These are phyloP conservation scores for Herpetomonas tarakana DNA, from an alignment of 208 protist species.

Conservation along the genomic window DNA sequence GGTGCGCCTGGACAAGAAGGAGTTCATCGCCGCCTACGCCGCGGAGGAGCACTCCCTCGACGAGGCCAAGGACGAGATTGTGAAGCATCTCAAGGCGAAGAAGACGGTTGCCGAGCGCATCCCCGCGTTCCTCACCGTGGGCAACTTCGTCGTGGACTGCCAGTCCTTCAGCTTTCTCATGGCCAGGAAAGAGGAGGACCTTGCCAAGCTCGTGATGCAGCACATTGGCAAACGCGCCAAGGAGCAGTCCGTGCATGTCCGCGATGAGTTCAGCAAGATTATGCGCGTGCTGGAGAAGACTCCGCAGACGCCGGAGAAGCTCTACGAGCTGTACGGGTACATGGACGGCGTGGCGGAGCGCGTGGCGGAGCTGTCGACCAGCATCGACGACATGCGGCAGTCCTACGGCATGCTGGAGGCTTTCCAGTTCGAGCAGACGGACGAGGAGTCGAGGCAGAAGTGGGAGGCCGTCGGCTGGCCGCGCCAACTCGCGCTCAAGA, in stretches of 20 bases:
- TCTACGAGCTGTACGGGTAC: slow-evolving; percentile 90
- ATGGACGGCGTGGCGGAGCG: slow-evolving; percentile 80
- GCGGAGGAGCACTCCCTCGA: slow-evolving; percentile 83
- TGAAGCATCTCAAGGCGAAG: slow-evolving; percentile 87
- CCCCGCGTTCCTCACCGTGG: slow-evolving; percentile 89
- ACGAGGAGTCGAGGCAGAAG: slow-evolving; percentile 92
- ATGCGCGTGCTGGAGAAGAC: slow-evolving; percentile 73
- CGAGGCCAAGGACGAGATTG: slow-evolving; percentile 92
- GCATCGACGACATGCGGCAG: slow-evolving; percentile 89
- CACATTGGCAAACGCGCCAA: slow-evolving; percentile 88
- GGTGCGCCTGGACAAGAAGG: slow-evolving; percentile 79
- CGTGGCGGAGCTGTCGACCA: slow-evolving; percentile 60
- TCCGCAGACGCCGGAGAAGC: slow-evolving; percentile 86
- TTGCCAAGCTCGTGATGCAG: slow-evolving; percentile 91
- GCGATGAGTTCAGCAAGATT: slow-evolving; percentile 87
- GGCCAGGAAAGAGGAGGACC: slow-evolving; percentile 91
- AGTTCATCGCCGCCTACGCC: slow-evolving; percentile 86
- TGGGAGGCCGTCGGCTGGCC: slow-evolving; percentile 95
- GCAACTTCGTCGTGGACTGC: slow-evolving; percentile 95
- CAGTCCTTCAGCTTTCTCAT: slow-evolving; percentile 92
- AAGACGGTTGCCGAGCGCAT: slow-evolving; percentile 87
- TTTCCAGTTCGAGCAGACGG: slow-evolving; percentile 91
- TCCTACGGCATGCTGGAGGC: slow-evolving; percentile 93
- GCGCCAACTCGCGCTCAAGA: slow-evolving; percentile 79
- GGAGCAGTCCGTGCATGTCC: slow-evolving; percentile 59